phyloP scores from a whole-genome alignment of 441 rosid genomes.

The Euphorbia corollata region DNA sequence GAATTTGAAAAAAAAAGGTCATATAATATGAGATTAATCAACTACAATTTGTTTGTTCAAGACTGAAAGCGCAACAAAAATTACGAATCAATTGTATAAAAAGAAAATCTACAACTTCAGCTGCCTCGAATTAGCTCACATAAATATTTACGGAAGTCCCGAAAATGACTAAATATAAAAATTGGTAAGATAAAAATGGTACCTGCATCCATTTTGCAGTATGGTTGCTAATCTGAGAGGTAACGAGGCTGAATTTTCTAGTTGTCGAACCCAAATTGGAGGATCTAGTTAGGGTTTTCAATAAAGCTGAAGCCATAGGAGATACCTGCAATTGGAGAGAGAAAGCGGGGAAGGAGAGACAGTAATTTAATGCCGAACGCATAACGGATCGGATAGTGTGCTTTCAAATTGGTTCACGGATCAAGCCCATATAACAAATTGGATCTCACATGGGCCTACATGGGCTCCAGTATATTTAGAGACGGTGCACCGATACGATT shows the following conservation, averaged over 20 bases:
- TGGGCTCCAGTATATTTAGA: too few relatives aligned
- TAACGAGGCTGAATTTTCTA: conserved; percentile 45
- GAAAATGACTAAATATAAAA: background rate
- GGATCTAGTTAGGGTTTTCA: conserved; percentile 49
- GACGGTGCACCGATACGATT: too few relatives aligned
- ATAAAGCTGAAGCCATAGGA: conserved; percentile 53
- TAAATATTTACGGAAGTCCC: background rate
- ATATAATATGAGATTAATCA: background rate
- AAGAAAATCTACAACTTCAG: background rate
- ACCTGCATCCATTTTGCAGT: conserved; percentile 99
- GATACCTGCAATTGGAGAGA: background rate
- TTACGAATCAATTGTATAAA: background rate
- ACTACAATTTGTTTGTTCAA: background rate
- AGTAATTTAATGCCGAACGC: background rate
- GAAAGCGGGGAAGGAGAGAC: too few relatives aligned
- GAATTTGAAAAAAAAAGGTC: background rate
- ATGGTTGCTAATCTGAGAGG: conserved; percentile 53
- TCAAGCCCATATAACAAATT: background rate
- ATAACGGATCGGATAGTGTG: background rate
- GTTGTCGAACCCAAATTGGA: conserved; percentile 32
- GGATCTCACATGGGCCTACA: too few relatives aligned
- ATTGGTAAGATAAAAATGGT: background rate
- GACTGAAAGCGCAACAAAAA: background rate
- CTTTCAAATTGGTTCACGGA: background rate
- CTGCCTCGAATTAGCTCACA: background rate